Conservation (phyloP, 257 asterid species). For the Salvia splendens region DNA sequence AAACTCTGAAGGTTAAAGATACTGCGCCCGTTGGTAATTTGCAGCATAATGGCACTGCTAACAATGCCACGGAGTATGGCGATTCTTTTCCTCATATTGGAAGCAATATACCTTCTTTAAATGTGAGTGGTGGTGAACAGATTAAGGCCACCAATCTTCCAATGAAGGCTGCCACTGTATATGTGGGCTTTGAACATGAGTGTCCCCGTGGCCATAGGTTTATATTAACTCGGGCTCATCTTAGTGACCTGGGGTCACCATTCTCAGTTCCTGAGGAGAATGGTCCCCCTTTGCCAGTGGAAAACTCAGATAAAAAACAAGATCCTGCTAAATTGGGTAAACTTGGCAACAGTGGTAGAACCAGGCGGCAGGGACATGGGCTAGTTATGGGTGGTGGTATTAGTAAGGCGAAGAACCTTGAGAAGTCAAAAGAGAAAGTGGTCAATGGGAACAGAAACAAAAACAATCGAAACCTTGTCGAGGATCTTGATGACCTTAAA, state of each 20-base stretch:
- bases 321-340: slow-evolving; percentile 54
- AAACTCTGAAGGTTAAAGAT: slow-evolving; percentile 38
- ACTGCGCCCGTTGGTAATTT: slow-evolving; percentile 37
- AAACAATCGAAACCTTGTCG: slow-evolving; percentile 33
- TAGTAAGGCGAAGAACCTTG: slow-evolving; percentile 50
- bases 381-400: slow-evolving; percentile 40
- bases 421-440: slow-evolving; percentile 59
- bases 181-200: slow-evolving; percentile 88
- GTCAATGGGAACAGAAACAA: slow-evolving; percentile 42
- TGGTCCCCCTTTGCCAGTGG: slow-evolving; percentile 38
- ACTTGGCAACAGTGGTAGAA: slow-evolving; percentile 57
- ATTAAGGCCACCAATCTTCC: slow-evolving; percentile 37
- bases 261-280: slow-evolving; percentile 61
- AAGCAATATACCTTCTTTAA: slow-evolving; percentile 43
- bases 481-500: slow-evolving; percentile 53
- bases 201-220: slow-evolving; percentile 95
- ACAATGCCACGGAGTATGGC: slow-evolving; percentile 32
- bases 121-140: slow-evolving; percentile 34
- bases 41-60: slow-evolving; percentile 33
- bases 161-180: slow-evolving; percentile 48
- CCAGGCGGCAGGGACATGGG: slow-evolving; percentile 66
- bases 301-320: slow-evolving; percentile 48
- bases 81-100: slow-evolving; percentile 50
- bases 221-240: slow-evolving; percentile 69
- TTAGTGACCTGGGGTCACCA: slow-evolving; percentile 67